Evolutionary conservation across 164 flowering plant species (phyloP), one percentile per base, ranked within the genome.

Genomic region (Magnolia officinalis): DNA sequence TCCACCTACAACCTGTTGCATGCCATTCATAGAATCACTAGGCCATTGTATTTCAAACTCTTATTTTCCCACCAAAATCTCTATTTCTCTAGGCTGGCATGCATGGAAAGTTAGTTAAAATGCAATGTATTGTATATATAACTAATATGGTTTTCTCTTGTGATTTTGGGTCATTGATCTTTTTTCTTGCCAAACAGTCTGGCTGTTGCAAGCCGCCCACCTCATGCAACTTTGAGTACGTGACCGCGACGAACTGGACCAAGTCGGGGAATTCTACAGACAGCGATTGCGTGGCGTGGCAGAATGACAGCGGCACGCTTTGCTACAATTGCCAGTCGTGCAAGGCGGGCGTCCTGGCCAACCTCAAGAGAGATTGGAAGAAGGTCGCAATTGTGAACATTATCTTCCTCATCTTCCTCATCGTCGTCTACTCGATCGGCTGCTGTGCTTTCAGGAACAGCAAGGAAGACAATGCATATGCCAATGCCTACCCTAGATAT

Each of bases 201-300:
- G 91, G 93, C 50, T 90, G 93, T 85, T 90, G 93, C 63, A 90
- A 88, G 80, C 93, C 93, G 45, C 74, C 91, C 7, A 76, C 81
- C 31, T 67, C 73, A n/a, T 90, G 93, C 70, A 50, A 49, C 1
- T 90, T 87, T 78, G 4, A 8, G 1, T 90, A 84, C 45, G 79
- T 65, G 13, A 81, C 69, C 55, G 87, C 92, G 16, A 86, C 85
- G 0, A 8, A 1, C 29, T 88, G 91, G 91, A 81, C 49, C n/a
- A 78, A 71, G 20, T 9, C 58, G 0, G 71, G 3, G 2, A 11
- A 9, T 67, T 2, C 6, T 8, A 58, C 66, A 16, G 58, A 31
- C 8, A 1, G 81, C 0, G 91, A 88, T 51, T 88, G 91, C 70
- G 59, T 0, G 0, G 19, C 67, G 4, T 88, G 91, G 91, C 63